Conservation (phyloP, 1,284 basidiomycete genomes). For the Ustilago shanxiensis region DNA sequence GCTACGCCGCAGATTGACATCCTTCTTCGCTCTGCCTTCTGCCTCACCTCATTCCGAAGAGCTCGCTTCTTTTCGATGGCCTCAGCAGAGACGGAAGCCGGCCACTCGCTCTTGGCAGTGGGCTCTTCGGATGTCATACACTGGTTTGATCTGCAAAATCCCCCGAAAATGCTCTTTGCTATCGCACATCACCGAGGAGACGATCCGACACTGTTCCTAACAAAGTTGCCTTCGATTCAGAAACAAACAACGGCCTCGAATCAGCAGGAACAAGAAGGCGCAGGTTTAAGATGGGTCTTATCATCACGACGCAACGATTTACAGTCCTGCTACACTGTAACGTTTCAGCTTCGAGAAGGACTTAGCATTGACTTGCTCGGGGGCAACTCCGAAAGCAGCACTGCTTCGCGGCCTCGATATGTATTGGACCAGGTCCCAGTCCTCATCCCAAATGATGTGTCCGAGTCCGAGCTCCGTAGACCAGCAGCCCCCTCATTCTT, state of each 20-base stretch:
- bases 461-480: not conserved
- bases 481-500: conserved; percentile 13
- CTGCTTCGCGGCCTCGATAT: not conserved
- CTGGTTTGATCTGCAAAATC: conserved; percentile 31
- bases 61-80: conserved; percentile 34
- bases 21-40: conserved; percentile 20
- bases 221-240: not conserved
- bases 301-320: conserved; percentile 24
- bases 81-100: not conserved
- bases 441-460: conserved; percentile 2
- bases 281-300: conserved; percentile 7
- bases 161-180: conserved; percentile 16
- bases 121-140: conserved; percentile 39
- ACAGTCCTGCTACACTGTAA: conserved; percentile 22
- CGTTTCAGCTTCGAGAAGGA: not conserved
- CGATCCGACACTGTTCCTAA: conserved; percentile 30
- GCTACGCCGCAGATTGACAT: not conserved
- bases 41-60: conserved; percentile 22
- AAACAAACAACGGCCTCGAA: not conserved
- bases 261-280: not conserved
- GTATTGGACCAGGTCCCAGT: conserved; percentile 18
- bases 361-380: not conserved
- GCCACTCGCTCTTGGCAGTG: conserved; percentile 26
- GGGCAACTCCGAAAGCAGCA: not conserved
- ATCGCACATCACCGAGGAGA: conserved; percentile 45